Evolutionary conservation across 768 basidiomycete genomes (phyloP).

Genomic region (Podaxis mareebaensis): DNA sequence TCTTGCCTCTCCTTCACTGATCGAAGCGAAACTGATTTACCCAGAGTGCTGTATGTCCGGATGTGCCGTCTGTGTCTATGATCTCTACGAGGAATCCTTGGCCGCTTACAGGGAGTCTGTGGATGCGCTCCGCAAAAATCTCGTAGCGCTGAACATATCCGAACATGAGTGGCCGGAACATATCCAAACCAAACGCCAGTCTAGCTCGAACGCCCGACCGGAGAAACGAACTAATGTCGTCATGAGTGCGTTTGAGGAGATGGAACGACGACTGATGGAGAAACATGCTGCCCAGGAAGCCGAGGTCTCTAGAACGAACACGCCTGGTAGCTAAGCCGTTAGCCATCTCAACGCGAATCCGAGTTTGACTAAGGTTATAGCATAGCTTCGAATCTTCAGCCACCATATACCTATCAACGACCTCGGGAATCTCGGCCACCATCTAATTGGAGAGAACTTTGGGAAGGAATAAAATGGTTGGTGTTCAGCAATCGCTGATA

Average conservation of each 20-base stretch:
- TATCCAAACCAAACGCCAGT: conserved; percentile 32
- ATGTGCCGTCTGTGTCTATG: conserved; percentile 90
- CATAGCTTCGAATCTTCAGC: conserved; percentile 10
- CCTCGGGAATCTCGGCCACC: conserved; percentile 19
- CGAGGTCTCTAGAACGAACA: conserved; percentile 3
- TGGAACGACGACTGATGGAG: conserved; percentile 57
- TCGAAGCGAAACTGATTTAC: neutral
- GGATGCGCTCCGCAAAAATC: conserved; percentile 45
- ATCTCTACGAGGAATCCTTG: conserved; percentile 78
- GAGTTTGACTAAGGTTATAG: conserved; percentile 3
- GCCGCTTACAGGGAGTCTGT: conserved; percentile 61
- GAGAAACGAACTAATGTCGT: conserved; percentile 35
- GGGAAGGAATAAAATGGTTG: conserved; percentile 51
- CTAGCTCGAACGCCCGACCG: conserved; percentile 11
- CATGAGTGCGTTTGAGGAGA: conserved; percentile 70
- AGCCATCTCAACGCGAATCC: conserved; percentile 3
- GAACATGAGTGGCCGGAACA: conserved; percentile 64
- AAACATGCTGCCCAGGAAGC: conserved; percentile 40
- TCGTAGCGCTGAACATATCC: conserved; percentile 50
- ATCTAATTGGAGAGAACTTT: conserved; percentile 29
- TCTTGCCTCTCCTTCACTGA: neutral
- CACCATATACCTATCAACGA: conserved; percentile 10
- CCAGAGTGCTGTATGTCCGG: conserved; percentile 95
- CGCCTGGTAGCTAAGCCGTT: conserved; percentile 15
- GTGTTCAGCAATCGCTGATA: conserved; percentile 47